Percentiles rank a stretch among this genome's conserved stretches.
These are phyloP conservation scores for Penicillium antarcticum DNA, from an alignment of 495 filamentous ascomycete species.

Conservation along the genomic window DNA sequence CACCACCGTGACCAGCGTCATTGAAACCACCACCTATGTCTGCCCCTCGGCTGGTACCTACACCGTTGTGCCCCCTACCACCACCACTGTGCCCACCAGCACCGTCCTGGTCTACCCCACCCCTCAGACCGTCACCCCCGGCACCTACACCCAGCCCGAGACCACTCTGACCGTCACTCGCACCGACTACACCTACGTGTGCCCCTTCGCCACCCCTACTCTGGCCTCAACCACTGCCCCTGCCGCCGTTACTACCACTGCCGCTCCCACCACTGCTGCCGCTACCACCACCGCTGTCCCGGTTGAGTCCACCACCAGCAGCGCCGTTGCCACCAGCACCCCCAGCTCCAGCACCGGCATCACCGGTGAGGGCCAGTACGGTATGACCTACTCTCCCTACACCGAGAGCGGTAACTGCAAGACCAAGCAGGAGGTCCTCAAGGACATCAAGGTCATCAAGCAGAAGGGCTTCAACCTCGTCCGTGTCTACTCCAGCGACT, in stretches of 20 bases:
- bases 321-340: conserved; percentile 13
- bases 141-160: conserved; percentile 70
- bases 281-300: conserved; percentile 17
- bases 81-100: conserved; percentile 52
- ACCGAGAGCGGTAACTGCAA: conserved; percentile 62
- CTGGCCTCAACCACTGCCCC: conserved; percentile 21
- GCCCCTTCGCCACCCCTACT: conserved; percentile 57
- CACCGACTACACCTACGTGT: conserved; percentile 66
- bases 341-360: conserved; percentile 12
- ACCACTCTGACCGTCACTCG: conserved; percentile 64
- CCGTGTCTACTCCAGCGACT: conserved; percentile 92
- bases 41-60: conserved; percentile 80
- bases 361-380: conserved; percentile 61
- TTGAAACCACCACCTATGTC: conserved; percentile 70
- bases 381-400: conserved; percentile 93
- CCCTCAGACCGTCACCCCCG: conserved; percentile 61
- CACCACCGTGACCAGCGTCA: conserved; percentile 65
- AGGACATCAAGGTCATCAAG: conserved; percentile 68
- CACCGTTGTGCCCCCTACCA: conserved; percentile 66
- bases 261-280: conserved; percentile 21
- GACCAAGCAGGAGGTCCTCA: conserved; percentile 51
- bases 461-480: conserved; percentile 72
- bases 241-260: conserved; percentile 17
- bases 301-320: conserved; percentile 10
- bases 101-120: conserved; percentile 64